Percentiles rank a stretch among this genome's conserved stretches.
Conservation (phyloP, 139 green algal genomes). For the Chlamydomonas eustigma region DNA sequence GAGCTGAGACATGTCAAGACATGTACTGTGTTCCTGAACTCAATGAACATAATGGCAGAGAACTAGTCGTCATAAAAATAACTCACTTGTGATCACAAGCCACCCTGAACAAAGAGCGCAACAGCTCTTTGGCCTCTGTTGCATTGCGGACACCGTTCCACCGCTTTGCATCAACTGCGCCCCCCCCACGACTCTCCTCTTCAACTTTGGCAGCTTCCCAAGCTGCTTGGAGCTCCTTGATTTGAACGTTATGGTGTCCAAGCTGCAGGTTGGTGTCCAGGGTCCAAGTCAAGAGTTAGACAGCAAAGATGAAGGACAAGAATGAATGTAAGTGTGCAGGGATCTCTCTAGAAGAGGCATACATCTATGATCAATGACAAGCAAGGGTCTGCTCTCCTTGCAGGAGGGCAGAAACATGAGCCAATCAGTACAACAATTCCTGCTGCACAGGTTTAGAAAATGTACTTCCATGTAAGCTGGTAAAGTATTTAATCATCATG, state of each 20-base stretch:
- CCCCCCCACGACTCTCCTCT: slow-evolving; percentile 62
- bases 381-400: too few relatives aligned
- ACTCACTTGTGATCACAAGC: slow-evolving; percentile 59
- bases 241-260: slow-evolving; percentile 43
- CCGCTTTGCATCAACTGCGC: slow-evolving; percentile 58
- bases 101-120: slow-evolving; percentile 64
- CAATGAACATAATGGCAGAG: slow-evolving; percentile 19
- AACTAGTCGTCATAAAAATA: neutral
- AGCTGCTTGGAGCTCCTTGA: slow-evolving; percentile 50
- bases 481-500: too few relatives aligned
- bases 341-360: neutral
- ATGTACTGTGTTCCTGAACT: too few relatives aligned
- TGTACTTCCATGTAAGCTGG: too few relatives aligned
- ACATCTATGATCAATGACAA: too few relatives aligned
- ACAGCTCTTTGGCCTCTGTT: slow-evolving; percentile 61
- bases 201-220: slow-evolving; percentile 59
- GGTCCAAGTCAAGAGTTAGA: neutral
- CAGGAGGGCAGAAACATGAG: too few relatives aligned
- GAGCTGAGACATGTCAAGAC: too few relatives aligned
- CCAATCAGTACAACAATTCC: too few relatives aligned
- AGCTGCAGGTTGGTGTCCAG: slow-evolving; percentile 14
- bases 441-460: too few relatives aligned
- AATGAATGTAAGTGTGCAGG: neutral
- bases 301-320: neutral
- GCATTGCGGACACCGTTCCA: slow-evolving; percentile 64